Evolutionary conservation across 768 basidiomycete species (phyloP).

Genomic region (Artomyces pyxidatus): DNA sequence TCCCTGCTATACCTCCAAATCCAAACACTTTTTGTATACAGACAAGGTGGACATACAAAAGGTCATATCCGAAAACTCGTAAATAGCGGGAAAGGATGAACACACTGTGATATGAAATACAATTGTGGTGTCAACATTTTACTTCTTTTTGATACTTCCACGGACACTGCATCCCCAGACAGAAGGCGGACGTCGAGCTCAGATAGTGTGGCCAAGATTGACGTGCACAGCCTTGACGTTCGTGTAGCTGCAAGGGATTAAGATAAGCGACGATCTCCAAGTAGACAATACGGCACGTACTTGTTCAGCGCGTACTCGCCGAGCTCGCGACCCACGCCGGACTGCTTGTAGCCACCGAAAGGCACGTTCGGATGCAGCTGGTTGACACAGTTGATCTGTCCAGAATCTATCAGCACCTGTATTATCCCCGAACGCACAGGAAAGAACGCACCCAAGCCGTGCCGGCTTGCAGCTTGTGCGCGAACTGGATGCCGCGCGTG

Average conservation of each 20-base stretch:
- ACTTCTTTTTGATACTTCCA: no score
- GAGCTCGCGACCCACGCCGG: constrained; percentile 60
- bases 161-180: no score
- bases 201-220: constrained; percentile 33
- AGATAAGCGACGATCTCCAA: neutral
- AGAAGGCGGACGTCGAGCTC: no score
- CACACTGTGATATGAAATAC: no score
- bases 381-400: constrained; percentile 38
- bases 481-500: constrained; percentile 61
- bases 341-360: constrained; percentile 69
- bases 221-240: constrained; percentile 54
- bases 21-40: no score
- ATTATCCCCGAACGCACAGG: neutral
- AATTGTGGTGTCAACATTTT: no score
- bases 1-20: no score
- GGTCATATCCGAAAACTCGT: no score
- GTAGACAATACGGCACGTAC: constrained; percentile 31
- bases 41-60: no score
- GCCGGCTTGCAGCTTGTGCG: constrained; percentile 71
- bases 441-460: constrained; percentile 54
- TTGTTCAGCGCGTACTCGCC: constrained; percentile 53
- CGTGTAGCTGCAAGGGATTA: constrained; percentile 32
- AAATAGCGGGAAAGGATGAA: no score
- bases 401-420: neutral
- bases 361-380: constrained; percentile 42